A percentile compares a stretch with the other conserved stretches of the same genome.
These are phyloP conservation scores for Babesia divergens DNA, from an alignment of 169 alveolate species.

Conservation along the genomic window DNA sequence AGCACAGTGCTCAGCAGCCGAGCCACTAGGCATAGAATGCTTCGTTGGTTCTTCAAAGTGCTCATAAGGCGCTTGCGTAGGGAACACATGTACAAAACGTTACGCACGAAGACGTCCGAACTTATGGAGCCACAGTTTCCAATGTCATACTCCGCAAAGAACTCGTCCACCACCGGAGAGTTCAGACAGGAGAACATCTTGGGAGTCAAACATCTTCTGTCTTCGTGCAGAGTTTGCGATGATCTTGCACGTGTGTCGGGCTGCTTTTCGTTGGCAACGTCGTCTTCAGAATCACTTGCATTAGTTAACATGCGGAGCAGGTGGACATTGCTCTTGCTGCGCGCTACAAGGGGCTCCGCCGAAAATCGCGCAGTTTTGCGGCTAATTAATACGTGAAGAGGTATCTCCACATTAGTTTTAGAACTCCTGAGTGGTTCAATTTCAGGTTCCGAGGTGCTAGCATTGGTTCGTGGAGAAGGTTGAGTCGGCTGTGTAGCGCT, in stretches of 20 bases:
- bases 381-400: background rate
- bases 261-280: background rate
- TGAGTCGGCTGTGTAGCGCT: background rate
- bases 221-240: constrained; percentile 3
- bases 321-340: background rate
- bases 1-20: constrained; percentile 49
- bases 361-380: background rate
- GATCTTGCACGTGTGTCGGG: background rate
- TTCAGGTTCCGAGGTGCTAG: too few species aligned
- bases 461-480: too few species aligned
- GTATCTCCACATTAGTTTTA: background rate
- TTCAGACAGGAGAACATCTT: constrained; percentile 30
- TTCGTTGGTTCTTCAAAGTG: constrained; percentile 59
- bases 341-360: background rate
- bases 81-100: constrained; percentile 50
- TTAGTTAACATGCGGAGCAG: too few species aligned
- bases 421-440: background rate
- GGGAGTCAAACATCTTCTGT: constrained; percentile 23
- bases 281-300: background rate
- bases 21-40: constrained; percentile 54
- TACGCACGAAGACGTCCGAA: constrained; percentile 13
- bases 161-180: constrained; percentile 38
- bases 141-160: constrained; percentile 33
- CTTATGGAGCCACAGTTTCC: constrained; percentile 49
- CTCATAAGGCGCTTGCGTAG: constrained; percentile 47